These are phyloP conservation scores for Plasmopara viticola DNA, from an alignment of 352 stramenopile genomes.

Conservation along the genomic window DNA sequence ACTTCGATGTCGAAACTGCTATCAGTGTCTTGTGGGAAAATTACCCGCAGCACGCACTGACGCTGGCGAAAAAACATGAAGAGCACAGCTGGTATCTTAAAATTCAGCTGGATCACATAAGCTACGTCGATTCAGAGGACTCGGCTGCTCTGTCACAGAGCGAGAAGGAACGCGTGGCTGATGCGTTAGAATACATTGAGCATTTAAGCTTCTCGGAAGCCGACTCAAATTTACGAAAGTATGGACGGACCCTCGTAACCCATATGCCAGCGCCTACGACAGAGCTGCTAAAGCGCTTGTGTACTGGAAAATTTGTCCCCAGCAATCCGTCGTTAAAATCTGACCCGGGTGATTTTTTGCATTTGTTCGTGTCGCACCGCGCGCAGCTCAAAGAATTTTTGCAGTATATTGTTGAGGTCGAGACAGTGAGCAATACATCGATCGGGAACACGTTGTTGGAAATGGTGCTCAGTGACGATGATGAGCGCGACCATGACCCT, in stretches of 20 bases:
- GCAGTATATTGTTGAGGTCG: constrained; percentile 86
- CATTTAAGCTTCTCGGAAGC: constrained; percentile 79
- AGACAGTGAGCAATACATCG: constrained; percentile 83
- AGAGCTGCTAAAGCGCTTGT: constrained; percentile 86
- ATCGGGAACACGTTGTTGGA: constrained; percentile 87
- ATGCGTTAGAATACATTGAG: constrained; percentile 89
- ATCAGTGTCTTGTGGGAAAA: constrained; percentile 90
- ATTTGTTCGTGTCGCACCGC: constrained; percentile 90
- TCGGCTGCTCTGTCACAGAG: constrained; percentile 54
- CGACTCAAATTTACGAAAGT: constrained; percentile 81
- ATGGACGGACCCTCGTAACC: constrained; percentile 86
- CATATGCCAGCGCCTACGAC: constrained; percentile 83
- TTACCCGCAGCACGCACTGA: constrained; percentile 87
- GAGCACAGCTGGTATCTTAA: constrained; percentile 91
- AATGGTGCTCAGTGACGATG: constrained; percentile 80
- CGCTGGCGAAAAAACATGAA: constrained; percentile 85
- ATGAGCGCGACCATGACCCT: constrained; percentile 22
- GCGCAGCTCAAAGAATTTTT: constrained; percentile 84
- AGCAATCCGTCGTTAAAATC: constrained; percentile 58
- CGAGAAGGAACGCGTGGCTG: constrained; percentile 78
- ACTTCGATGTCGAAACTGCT: constrained; percentile 90
- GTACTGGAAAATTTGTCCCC: constrained; percentile 76
- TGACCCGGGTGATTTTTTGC: constrained; percentile 84
- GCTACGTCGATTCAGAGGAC: constrained; percentile 78
- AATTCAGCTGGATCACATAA: constrained; percentile 89